Base-by-base conservation (phyloP, 208 protist species). In the Wallacemonas sp. region DNA sequence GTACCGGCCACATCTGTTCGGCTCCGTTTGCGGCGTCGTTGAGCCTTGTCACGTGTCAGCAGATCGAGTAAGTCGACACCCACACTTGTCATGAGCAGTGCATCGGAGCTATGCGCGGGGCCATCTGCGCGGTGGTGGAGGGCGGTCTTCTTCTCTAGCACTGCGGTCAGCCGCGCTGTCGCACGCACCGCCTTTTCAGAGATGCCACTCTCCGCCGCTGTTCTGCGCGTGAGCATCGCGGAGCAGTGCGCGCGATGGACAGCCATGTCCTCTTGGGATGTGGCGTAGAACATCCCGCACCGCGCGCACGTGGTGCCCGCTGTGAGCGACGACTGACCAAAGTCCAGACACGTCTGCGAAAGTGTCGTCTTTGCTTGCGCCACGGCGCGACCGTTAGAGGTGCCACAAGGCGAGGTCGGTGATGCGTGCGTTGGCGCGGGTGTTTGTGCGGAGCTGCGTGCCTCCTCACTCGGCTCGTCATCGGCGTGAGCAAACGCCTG, bases 341-440 rank as follows among this genome's bases (percentile, higher is more conserved):
- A 75, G 68, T 94, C 88, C 17, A 94, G 75, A 22, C 67, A 85
- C 24, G 82, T 90, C 63, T 94, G 88, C 22, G 73, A n/a, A n/a
- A n/a, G n/a, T n/a, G n/a, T n/a, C 60, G 9, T 74, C 44, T 21
- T 2, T 14, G 14, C 9, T 41, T 41, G 36, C 36, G 36, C 9
- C 9, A 14, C 36, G 36, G 36, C 9, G 36, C 36, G n/a, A n/a
- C n/a, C n/a, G n/a, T n/a, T n/a, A n/a, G n/a, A n/a, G n/a, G n/a
- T n/a, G n/a, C n/a, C n/a, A n/a, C n/a, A n/a, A n/a, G n/a, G n/a
- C n/a, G n/a, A n/a, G n/a, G n/a, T n/a, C n/a, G n/a, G n/a, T n/a
- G n/a, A n/a, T n/a, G n/a, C n/a, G n/a, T n/a, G n/a, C n/a, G n/a
- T n/a, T n/a, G n/a, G n/a, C n/a, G n/a, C n/a, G n/a, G n/a, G n/a